Conservation (phyloP, 148 eudicot species). For the Spergularia marina region DNA sequence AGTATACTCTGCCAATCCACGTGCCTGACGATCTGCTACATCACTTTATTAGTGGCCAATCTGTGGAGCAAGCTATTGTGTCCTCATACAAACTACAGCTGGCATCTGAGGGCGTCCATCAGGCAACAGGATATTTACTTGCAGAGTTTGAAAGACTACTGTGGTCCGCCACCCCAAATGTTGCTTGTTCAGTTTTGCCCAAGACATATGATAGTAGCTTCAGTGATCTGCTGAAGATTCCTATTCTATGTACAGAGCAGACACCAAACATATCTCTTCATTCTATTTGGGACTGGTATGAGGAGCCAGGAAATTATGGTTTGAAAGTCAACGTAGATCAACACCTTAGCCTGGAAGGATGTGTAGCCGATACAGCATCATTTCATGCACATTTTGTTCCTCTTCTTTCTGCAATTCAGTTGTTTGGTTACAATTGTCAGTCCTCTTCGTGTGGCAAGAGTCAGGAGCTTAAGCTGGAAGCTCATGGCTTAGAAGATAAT, state of each 20-base stretch:
- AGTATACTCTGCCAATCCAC: not conserved
- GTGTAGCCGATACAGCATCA: constrained; percentile 29
- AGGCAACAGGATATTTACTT: constrained; percentile 40
- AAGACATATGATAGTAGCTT: constrained; percentile 21
- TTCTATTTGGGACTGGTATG: constrained; percentile 54
- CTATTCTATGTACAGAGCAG: constrained; percentile 32
- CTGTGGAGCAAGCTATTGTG: constrained; percentile 22
- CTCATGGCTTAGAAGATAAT: constrained; percentile 5
- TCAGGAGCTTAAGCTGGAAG: not conserved
- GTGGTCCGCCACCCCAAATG: constrained; percentile 41
- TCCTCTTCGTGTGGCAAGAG: constrained; percentile 12
- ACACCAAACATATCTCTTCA: constrained; percentile 39
- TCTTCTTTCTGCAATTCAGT: constrained; percentile 55
- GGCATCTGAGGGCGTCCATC: constrained; percentile 42
- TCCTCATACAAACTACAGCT: constrained; percentile 34
- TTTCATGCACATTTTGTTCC: constrained; percentile 61
- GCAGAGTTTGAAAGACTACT: constrained; percentile 51
- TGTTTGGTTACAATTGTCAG: constrained; percentile 31
- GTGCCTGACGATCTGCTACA: not conserved
- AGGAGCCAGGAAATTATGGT: constrained; percentile 55
- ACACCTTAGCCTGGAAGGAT: constrained; percentile 23
- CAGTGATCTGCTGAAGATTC: constrained; percentile 11
- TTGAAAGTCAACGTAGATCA: constrained; percentile 44
- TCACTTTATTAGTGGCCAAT: constrained; percentile 4
- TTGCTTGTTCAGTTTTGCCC: constrained; percentile 19